These are phyloP conservation scores for Penicillium angulare DNA, from an alignment of 495 filamentous ascomycete species.

Conservation along the genomic window DNA sequence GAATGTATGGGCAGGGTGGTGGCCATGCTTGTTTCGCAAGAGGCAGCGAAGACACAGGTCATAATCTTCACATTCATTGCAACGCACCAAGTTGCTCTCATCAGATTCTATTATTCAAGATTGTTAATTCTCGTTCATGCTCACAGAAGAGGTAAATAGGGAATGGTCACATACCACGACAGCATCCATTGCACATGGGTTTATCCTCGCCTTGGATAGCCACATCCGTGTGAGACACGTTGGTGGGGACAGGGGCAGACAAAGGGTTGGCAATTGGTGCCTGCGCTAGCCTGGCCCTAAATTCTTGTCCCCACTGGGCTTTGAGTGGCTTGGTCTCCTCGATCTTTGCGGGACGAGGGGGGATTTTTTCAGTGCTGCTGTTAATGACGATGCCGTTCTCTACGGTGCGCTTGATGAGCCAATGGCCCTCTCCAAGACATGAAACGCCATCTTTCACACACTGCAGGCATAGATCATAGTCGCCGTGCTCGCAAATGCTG, in stretches of 20 bases:
- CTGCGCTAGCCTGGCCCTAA: conserved; percentile 9
- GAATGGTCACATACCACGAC: conserved; percentile 70
- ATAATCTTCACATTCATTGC: conserved; percentile 81
- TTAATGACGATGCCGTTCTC: conserved; percentile 74
- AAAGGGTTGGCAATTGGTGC: background rate
- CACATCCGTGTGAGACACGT: conserved; percentile 2
- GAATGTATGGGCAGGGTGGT: conserved; percentile 89
- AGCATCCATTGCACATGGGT: conserved; percentile 92
- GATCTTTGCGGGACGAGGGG: conserved; percentile 51
- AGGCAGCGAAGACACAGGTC: conserved; percentile 89
- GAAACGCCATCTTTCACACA: conserved; percentile 74
- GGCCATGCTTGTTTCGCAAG: conserved; percentile 73
- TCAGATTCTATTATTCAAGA: conserved; percentile 55
- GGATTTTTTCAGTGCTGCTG: conserved; percentile 78
- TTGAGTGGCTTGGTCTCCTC: conserved; percentile 15
- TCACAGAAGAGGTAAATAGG: background rate
- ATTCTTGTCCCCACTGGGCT: conserved; percentile 14
- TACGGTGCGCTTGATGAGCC: conserved; percentile 89
- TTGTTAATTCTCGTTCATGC: background rate
- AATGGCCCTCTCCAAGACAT: conserved; percentile 77
- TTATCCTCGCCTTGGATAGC: conserved; percentile 40
- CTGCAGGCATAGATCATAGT: conserved; percentile 86
- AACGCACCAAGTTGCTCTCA: conserved; percentile 80
- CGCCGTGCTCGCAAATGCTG: conserved; percentile 85
- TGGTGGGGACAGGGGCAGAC: background rate